phyloP scores from a whole-genome alignment of 1,284 basidiomycete species.

The Austroboletus niveus region DNA sequence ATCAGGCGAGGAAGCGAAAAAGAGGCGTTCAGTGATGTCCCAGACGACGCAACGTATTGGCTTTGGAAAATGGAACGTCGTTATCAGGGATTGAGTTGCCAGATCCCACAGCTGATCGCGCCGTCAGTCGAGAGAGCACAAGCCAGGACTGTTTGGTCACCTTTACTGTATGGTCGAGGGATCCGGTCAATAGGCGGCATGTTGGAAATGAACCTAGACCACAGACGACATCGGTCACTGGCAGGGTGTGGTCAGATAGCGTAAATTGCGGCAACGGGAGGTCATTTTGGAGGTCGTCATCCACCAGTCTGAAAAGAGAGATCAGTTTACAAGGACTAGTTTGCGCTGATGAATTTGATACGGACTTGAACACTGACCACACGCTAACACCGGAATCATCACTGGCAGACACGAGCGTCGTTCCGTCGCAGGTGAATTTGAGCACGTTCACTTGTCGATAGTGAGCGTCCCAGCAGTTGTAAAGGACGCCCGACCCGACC shows the following conservation, averaged over 20 bases:
- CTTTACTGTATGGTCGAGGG: conserved; percentile 91
- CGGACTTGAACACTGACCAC: conserved; percentile 85
- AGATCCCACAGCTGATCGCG: conserved; percentile 75
- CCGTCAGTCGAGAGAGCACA: conserved; percentile 4
- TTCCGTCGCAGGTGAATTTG: conserved; percentile 80
- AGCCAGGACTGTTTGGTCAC: conserved; percentile 38
- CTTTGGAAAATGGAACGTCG: conserved; percentile 82
- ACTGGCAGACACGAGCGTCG: conserved; percentile 80
- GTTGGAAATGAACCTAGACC: conserved; percentile 79
- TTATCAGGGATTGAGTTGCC: conserved; percentile 71
- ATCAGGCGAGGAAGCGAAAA: conserved; percentile 78
- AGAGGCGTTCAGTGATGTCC: conserved; percentile 83
- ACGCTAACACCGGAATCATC: conserved; percentile 88
- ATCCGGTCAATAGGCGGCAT: conserved; percentile 77
- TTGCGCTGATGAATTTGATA: conserved; percentile 26
- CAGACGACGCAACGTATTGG: conserved; percentile 69
- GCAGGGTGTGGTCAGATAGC: conserved; percentile 89
- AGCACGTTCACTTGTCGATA: conserved; percentile 86
- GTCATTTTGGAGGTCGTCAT: conserved; percentile 67
- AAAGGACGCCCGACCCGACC: conserved; percentile 87
- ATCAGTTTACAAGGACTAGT: conserved; percentile 7
- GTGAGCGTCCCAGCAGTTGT: conserved; percentile 91
- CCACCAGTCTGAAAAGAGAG: conserved; percentile 53
- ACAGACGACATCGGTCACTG: conserved; percentile 79
- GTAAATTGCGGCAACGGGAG: conserved; percentile 76